These are phyloP conservation scores for Brassica rapa DNA, from an alignment of 345 rosid genomes.

Conservation along the genomic window DNA sequence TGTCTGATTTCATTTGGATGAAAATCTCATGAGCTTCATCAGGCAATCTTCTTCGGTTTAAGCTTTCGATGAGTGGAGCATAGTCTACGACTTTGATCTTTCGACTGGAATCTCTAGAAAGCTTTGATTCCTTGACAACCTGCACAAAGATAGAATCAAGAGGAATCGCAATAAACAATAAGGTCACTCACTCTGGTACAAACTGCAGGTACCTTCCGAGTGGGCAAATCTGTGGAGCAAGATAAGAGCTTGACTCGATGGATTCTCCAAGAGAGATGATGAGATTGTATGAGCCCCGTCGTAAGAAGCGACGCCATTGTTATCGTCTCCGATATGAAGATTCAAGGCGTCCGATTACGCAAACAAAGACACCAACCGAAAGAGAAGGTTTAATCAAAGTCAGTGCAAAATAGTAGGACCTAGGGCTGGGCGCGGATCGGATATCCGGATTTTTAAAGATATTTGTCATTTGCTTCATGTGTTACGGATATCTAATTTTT, in stretches of 20 bases:
- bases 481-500: too few relatives aligned
- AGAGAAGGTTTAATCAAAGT: background rate
- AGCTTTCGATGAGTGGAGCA: slow-evolving; percentile 41
- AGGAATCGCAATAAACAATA: background rate
- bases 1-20: slow-evolving; percentile 48
- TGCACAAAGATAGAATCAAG: background rate
- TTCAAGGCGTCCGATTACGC: background rate
- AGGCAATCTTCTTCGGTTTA: slow-evolving; percentile 41
- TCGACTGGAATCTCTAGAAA: slow-evolving; percentile 15
- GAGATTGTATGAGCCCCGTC: background rate
- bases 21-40: slow-evolving; percentile 48
- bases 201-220: slow-evolving; percentile 40
- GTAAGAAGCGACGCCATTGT: slow-evolving; percentile 25
- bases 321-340: background rate
- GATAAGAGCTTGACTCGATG: slow-evolving; percentile 27
- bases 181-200: background rate
- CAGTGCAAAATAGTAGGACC: background rate
- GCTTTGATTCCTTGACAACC: too few relatives aligned
- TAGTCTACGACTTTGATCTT: slow-evolving; percentile 43
- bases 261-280: slow-evolving; percentile 11
- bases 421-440: too few relatives aligned
- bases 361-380: background rate
- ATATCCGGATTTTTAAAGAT: too few relatives aligned
- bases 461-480: too few relatives aligned
- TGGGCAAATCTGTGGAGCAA: slow-evolving; percentile 21